Evolutionary conservation across 768 basidiomycete genomes (phyloP).

Genomic region (Kwoniella botswanensis): DNA sequence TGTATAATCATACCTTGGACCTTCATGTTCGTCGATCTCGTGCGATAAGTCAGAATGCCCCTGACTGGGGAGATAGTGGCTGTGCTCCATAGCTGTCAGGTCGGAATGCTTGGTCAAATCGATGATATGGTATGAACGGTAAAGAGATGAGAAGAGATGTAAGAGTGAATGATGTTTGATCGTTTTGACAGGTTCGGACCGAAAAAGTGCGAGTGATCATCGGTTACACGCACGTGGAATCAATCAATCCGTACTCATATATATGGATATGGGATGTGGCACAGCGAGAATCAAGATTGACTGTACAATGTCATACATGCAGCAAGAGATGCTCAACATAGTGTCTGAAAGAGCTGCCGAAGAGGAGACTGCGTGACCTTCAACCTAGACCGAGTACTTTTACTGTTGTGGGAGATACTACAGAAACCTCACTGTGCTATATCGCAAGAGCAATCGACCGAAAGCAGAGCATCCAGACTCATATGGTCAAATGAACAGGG

Average conservation of each 20-base stretch:
- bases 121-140: too few relatives aligned
- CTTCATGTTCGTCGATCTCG: not conserved
- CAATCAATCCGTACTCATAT: not conserved
- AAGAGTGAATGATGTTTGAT: not conserved
- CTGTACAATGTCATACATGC: too few relatives aligned
- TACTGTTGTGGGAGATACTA: too few relatives aligned
- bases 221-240: not conserved
- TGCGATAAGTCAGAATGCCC: not conserved
- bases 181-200: not conserved
- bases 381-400: too few relatives aligned
- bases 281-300: too few relatives aligned
- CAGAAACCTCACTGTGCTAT: too few relatives aligned
- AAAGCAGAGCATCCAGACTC: not conserved
- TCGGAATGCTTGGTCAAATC: not conserved
- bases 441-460: too few relatives aligned
- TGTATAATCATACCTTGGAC: conserved; percentile 6
- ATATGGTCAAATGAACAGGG: not conserved
- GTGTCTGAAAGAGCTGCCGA: too few relatives aligned
- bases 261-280: too few relatives aligned
- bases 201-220: not conserved
- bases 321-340: too few relatives aligned
- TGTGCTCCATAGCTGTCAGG: conserved; percentile 3
- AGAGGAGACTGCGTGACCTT: too few relatives aligned
- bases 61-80: not conserved
- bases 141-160: not conserved